Evolutionary conservation across 495 filamentous ascomycete species (phyloP).

Genomic region (Physcia stellaris): DNA sequence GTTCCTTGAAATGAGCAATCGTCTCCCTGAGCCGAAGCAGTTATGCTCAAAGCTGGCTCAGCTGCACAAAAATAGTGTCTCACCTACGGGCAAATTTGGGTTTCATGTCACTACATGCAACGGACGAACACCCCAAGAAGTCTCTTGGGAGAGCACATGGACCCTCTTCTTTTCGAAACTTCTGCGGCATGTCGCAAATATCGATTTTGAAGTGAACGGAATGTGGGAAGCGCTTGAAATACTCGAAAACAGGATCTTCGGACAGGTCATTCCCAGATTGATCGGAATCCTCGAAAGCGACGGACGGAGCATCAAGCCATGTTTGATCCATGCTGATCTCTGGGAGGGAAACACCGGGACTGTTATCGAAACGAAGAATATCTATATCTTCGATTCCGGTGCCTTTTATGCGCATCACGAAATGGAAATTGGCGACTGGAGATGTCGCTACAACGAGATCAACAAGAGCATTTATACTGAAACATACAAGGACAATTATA

Average conservation of each 20-base stretch:
- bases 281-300: conserved; percentile 16
- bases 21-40: conserved; percentile 6
- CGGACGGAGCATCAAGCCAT: conserved; percentile 19
- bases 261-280: conserved; percentile 26
- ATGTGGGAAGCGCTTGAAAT: too few relatives aligned
- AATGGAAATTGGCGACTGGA: conserved; percentile 1
- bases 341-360: conserved; percentile 22
- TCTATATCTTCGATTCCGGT: conserved; percentile 11
- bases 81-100: conserved; percentile 39
- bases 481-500: conserved; percentile 11
- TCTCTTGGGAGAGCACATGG: conserved; percentile 30
- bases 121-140: conserved; percentile 26
- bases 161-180: conserved; percentile 26
- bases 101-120: conserved; percentile 34
- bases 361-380: conserved; percentile 5
- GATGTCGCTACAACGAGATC: not conserved
- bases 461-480: not conserved
- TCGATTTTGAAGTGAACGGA: conserved; percentile 21
- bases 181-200: conserved; percentile 18
- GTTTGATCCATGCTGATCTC: conserved; percentile 23
- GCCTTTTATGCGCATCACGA: not conserved
- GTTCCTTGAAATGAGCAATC: conserved; percentile 11
- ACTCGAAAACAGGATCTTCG: too few relatives aligned
- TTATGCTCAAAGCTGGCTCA: conserved; percentile 6
- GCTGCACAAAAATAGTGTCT: conserved; percentile 24